phyloP scores from a whole-genome alignment of 257 asterid genomes.

The Euphrasia confusa region DNA sequence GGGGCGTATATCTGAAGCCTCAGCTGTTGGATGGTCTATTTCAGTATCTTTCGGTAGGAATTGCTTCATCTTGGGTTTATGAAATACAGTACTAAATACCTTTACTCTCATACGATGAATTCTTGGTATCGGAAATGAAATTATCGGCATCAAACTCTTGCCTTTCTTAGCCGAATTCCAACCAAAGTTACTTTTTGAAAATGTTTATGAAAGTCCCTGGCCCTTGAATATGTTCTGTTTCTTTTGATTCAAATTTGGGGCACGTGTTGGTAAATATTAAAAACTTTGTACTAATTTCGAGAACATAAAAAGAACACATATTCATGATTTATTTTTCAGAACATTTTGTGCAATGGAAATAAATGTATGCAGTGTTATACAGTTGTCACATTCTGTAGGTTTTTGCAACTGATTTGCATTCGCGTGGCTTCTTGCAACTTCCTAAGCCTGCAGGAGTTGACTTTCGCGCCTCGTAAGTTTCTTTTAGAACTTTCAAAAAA shows the following conservation, averaged over 20 bases:
- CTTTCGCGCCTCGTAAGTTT: constrained; percentile 95
- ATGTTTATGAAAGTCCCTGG: neutral
- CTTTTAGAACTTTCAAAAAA: constrained; percentile 17
- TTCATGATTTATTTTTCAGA: neutral
- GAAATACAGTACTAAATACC: constrained; percentile 2
- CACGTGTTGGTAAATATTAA: no score
- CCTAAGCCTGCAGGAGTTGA: constrained; percentile 96
- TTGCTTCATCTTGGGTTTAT: constrained; percentile 21
- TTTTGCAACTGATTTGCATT: constrained; percentile 85
- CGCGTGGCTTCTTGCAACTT: constrained; percentile 74
- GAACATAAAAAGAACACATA: neutral
- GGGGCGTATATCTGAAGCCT: constrained; percentile 90
- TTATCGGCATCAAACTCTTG: constrained; percentile 1
- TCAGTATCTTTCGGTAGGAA: constrained; percentile 72
- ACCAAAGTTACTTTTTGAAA: neutral
- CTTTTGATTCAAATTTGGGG: neutral
- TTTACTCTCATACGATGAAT: neutral
- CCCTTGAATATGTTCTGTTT: neutral
- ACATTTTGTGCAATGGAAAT: neutral
- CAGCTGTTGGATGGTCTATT: constrained; percentile 68
- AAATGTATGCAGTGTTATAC: neutral
- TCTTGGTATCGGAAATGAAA: constrained; percentile 5
- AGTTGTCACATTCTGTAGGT: constrained; percentile 55
- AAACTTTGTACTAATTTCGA: neutral
- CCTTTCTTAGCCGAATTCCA: neutral